Conservation (phyloP, 1,284 basidiomycete species). For the Moesziomyces sp. region DNA sequence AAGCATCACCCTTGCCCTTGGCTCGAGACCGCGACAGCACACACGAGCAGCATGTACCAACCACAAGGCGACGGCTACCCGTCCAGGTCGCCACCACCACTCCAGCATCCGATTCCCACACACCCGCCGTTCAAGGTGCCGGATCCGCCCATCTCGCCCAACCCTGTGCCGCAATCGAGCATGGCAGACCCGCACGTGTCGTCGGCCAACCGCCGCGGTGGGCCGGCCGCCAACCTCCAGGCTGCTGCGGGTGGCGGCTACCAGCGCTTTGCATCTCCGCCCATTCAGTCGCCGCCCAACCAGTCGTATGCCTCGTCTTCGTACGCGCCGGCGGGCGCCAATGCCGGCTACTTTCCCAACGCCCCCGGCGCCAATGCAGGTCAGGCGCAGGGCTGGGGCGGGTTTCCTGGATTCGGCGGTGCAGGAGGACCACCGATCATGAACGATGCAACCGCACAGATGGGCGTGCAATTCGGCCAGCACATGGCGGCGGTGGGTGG, state of each 20-base stretch:
- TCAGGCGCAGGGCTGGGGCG: constrained; percentile 27
- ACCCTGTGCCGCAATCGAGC: constrained; percentile 26
- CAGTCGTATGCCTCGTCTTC: constrained; percentile 16
- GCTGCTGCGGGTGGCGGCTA: constrained; percentile 39
- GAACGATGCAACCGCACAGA: constrained; percentile 92
- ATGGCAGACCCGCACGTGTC: constrained; percentile 45
- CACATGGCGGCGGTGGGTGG: constrained; percentile 92
- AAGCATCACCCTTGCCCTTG: no score
- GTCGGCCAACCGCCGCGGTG: constrained; percentile 26
- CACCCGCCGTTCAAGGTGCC: constrained; percentile 62
- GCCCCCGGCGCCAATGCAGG: constrained; percentile 3
- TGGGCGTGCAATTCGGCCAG: constrained; percentile 94
- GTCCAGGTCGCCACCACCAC: constrained; percentile 57
- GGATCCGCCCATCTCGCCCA: constrained; percentile 55
- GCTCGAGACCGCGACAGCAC: no score
- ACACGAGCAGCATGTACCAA: constrained; percentile 42
- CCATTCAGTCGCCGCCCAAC: constrained; percentile 30
- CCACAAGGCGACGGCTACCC: constrained; percentile 38
- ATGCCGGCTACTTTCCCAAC: constrained; percentile 21
- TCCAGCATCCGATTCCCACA: constrained; percentile 66
- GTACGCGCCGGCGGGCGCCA: constrained; percentile 13
- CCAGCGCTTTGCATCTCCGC: constrained; percentile 48
- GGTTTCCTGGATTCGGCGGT: constrained; percentile 23
- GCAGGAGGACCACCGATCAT: constrained; percentile 69
- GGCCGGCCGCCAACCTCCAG: constrained; percentile 26